phyloP scores from a whole-genome alignment of 2,329 filamentous ascomycete species.

The Colletotrichum tropicicola region DNA sequence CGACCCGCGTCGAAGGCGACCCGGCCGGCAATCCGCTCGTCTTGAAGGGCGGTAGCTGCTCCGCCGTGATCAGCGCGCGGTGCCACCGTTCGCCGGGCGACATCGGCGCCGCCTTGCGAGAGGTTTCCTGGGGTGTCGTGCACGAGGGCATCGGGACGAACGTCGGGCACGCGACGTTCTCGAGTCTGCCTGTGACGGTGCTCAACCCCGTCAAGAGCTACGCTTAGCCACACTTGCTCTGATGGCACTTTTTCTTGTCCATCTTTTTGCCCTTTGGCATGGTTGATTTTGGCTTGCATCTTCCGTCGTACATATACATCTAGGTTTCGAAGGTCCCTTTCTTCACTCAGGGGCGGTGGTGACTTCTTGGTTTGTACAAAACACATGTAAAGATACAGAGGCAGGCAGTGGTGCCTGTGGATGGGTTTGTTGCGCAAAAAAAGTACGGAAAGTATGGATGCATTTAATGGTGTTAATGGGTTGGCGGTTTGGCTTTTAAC shows the following conservation, averaged over 20 bases:
- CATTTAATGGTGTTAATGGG: constrained; percentile 17
- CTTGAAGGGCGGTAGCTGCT: constrained; percentile 57
- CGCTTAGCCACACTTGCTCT: constrained; percentile 40
- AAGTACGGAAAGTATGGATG: neutral
- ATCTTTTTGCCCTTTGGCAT: neutral
- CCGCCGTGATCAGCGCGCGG: constrained; percentile 59
- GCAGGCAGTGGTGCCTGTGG: too few relatives aligned
- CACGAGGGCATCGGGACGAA: constrained; percentile 46
- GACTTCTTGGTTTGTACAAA: too few relatives aligned
- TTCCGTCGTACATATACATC: constrained; percentile 13
- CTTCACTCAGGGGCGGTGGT: too few relatives aligned
- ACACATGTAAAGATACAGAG: neutral
- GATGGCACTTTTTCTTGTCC: constrained; percentile 4
- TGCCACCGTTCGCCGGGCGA: constrained; percentile 51
- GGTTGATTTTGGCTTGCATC: neutral
- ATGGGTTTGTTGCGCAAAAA: neutral
- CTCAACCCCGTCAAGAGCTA: constrained; percentile 49
- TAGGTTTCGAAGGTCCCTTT: neutral
- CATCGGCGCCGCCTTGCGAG: constrained; percentile 44
- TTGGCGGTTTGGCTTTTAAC: neutral
- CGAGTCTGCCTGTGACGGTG: constrained; percentile 42
- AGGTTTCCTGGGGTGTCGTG: constrained; percentile 57
- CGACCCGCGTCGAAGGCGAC: constrained; percentile 44
- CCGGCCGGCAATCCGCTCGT: constrained; percentile 58
- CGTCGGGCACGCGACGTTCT: constrained; percentile 55